Percentiles rank a stretch among this genome's conserved stretches.
Evolutionary conservation across 768 basidiomycete genomes (phyloP).

Genomic region (Boletus pseudopeckii): DNA sequence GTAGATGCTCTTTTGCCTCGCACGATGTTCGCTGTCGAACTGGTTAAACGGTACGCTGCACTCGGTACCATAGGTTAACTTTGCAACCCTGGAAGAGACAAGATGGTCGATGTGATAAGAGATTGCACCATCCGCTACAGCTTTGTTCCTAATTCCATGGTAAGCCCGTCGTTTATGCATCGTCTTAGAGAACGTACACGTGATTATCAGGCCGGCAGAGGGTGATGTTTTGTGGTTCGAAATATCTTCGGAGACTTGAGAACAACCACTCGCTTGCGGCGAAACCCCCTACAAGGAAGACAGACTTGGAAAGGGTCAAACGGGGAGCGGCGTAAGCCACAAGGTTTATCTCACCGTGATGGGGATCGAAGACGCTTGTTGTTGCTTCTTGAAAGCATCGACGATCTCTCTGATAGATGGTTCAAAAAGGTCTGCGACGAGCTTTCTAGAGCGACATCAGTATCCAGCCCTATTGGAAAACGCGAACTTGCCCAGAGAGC

Average conservation of each 20-base stretch:
- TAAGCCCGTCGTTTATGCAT: slow-evolving; percentile 9
- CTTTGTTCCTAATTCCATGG: slow-evolving; percentile 37
- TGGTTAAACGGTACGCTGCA: slow-evolving; percentile 36
- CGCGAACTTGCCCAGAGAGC: slow-evolving; percentile 32
- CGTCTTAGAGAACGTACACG: slow-evolving; percentile 39
- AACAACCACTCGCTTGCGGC: slow-evolving; percentile 50
- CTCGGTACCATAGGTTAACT: slow-evolving; percentile 46
- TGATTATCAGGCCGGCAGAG: slow-evolving; percentile 52
- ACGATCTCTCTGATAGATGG: slow-evolving; percentile 39
- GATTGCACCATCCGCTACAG: slow-evolving; percentile 51
- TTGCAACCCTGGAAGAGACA: slow-evolving; percentile 46
- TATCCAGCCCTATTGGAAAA: background rate
- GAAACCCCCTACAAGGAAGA: slow-evolving; percentile 55
- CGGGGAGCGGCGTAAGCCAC: background rate
- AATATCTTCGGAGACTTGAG: slow-evolving; percentile 36
- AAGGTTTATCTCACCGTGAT: slow-evolving; percentile 30
- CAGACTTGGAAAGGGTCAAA: slow-evolving; percentile 21
- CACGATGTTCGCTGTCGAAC: slow-evolving; percentile 38
- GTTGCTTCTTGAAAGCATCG: slow-evolving; percentile 34
- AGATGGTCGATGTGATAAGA: slow-evolving; percentile 44
- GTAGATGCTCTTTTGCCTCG: slow-evolving; percentile 32
- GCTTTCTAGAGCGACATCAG: slow-evolving; percentile 25
- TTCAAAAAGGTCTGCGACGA: slow-evolving; percentile 43
- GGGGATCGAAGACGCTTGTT: slow-evolving; percentile 25
- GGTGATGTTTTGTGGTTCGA: slow-evolving; percentile 38